Conservation (phyloP, 2,329 filamentous ascomycete species). For the Blastomyces emzantsi region DNA sequence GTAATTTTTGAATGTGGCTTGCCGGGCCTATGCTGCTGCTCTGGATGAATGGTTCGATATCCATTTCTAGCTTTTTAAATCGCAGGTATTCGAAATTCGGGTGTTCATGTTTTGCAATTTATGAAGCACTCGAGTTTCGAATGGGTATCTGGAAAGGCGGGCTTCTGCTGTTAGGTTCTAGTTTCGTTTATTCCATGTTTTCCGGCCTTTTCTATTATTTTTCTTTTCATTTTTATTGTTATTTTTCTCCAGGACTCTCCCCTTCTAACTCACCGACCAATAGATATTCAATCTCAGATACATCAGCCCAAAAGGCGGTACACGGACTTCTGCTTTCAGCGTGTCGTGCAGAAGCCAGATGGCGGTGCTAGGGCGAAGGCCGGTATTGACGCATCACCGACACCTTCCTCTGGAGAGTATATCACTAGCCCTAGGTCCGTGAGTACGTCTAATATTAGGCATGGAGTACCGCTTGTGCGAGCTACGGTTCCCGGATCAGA, state of each 20-base stretch:
- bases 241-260: background rate
- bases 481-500: slow-evolving; percentile 37
- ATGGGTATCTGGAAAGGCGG: background rate
- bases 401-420: background rate
- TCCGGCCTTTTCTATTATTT: background rate
- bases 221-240: background rate
- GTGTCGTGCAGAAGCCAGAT: slow-evolving; percentile 26
- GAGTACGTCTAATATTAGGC: slow-evolving; percentile 13
- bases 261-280: slow-evolving; percentile 7
- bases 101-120: background rate
- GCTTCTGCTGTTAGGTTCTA: background rate
- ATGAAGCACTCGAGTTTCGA: background rate
- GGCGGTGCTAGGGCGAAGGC: slow-evolving; percentile 15
- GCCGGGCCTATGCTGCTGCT: background rate
- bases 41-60: background rate
- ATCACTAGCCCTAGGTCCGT: slow-evolving; percentile 4
- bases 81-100: background rate
- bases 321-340: slow-evolving; percentile 41
- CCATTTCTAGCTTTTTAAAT: background rate
- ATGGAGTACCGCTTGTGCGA: slow-evolving; percentile 33
- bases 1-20: background rate
- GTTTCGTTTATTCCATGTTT: background rate
- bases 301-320: slow-evolving; percentile 41
- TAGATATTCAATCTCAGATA: slow-evolving; percentile 39
- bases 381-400: slow-evolving; percentile 12